Evolutionary conservation across 768 basidiomycete species (phyloP).

Genomic region (Ephemerocybe angulata): DNA sequence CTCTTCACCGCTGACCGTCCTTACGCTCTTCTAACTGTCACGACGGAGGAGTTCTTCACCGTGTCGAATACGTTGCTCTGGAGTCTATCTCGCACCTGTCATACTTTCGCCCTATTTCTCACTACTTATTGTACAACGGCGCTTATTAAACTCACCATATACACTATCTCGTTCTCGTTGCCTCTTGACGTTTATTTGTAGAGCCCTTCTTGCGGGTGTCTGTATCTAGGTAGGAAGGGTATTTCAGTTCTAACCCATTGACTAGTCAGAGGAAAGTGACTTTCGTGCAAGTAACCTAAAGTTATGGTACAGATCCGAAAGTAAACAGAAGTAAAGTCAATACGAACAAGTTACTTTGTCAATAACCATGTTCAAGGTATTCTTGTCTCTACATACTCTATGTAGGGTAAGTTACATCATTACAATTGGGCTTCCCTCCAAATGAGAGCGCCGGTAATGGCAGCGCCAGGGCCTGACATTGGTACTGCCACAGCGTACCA

Average conservation of each 20-base stretch:
- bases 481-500: slow-evolving; percentile 45
- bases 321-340: too few species aligned
- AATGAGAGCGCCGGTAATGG: slow-evolving; percentile 42
- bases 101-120: background rate
- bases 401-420: too few species aligned
- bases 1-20: background rate
- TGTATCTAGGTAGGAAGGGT: too few species aligned
- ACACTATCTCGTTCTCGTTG: background rate
- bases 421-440: slow-evolving; percentile 41
- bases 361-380: too few species aligned
- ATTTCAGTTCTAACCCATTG: too few species aligned
- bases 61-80: background rate
- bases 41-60: background rate
- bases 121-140: background rate
- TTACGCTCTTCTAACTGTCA: background rate
- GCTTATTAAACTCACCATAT: background rate
- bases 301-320: too few species aligned
- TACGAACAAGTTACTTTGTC: too few species aligned
- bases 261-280: too few species aligned
- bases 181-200: background rate
- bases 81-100: background rate
- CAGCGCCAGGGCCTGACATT: slow-evolving; percentile 49
- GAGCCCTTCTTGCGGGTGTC: too few species aligned
- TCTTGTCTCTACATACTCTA: too few species aligned
- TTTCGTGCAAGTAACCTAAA: too few species aligned